Percentiles rank a stretch among this genome's conserved stretches.
Evolutionary conservation across 768 basidiomycete genomes (phyloP).

Genomic region (Suillus lakei): DNA sequence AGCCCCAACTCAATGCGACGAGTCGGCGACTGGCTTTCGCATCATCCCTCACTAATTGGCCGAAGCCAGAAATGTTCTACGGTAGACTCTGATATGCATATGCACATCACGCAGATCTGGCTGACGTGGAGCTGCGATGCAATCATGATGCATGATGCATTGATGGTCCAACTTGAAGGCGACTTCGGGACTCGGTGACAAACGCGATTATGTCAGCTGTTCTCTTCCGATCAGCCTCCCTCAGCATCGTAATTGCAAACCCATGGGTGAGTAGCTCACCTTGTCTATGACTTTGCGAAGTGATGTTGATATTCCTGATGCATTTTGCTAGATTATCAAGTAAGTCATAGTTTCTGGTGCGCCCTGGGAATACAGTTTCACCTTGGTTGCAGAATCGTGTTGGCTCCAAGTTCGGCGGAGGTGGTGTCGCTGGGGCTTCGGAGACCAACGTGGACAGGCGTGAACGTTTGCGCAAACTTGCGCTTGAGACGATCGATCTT

Average conservation of each 20-base stretch:
- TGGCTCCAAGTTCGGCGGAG: conserved; percentile 94
- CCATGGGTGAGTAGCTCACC: not conserved
- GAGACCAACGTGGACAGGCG: conserved; percentile 96
- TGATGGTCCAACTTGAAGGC: too few species aligned
- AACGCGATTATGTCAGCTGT: too few species aligned
- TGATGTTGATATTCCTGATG: not conserved
- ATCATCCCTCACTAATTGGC: conserved; percentile 63
- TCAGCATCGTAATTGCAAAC: too few species aligned
- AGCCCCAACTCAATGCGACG: conserved; percentile 85
- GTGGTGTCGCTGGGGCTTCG: conserved; percentile 93
- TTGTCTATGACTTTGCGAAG: not conserved
- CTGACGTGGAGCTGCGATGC: too few species aligned
- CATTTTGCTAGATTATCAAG: conserved; percentile 65
- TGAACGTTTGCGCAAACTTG: conserved; percentile 93
- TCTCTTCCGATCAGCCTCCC: too few species aligned
- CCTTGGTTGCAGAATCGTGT: conserved; percentile 78
- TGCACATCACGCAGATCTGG: not conserved
- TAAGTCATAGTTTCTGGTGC: conserved; percentile 29
- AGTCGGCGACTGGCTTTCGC: conserved; percentile 52
- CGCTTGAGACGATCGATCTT: conserved; percentile 95
- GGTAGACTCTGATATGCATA: conserved; percentile 64
- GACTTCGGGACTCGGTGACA: too few species aligned
- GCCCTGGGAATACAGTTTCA: conserved; percentile 6
- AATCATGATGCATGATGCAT: too few species aligned
- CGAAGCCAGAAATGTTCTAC: conserved; percentile 54